Conservation (phyloP, 2,329 filamentous ascomycete genomes). For the Colletotrichum euphorbiae region DNA sequence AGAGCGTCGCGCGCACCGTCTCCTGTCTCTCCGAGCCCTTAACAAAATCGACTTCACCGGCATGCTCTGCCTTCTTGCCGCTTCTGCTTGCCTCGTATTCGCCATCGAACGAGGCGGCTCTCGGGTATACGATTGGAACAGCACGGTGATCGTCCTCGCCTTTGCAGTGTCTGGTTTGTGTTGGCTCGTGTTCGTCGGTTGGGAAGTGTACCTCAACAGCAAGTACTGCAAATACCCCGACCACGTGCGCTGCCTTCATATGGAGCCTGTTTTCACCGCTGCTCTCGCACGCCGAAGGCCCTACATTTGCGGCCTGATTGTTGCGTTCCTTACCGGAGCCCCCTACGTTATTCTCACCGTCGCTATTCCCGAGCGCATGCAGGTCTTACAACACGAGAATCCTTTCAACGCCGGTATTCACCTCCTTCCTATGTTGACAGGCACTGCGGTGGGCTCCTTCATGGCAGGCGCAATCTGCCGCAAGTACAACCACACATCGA, state of each 20-base stretch:
- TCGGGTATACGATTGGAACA: slow-evolving; percentile 63
- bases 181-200: slow-evolving; percentile 61
- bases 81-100: slow-evolving; percentile 66
- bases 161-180: slow-evolving; percentile 60
- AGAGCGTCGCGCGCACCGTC: slow-evolving; percentile 47
- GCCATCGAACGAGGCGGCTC: slow-evolving; percentile 68
- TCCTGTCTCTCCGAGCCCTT: slow-evolving; percentile 57
- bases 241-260: slow-evolving; percentile 41
- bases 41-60: slow-evolving; percentile 65
- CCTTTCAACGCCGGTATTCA: slow-evolving; percentile 67
- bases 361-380: slow-evolving; percentile 69
- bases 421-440: slow-evolving; percentile 68
- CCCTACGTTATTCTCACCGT: slow-evolving; percentile 69
- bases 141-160: slow-evolving; percentile 61
- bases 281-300: slow-evolving; percentile 60
- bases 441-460: slow-evolving; percentile 68
- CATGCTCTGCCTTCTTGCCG: slow-evolving; percentile 60
- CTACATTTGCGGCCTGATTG: slow-evolving; percentile 62
- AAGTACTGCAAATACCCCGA: slow-evolving; percentile 21
- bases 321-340: slow-evolving; percentile 68
- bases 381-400: slow-evolving; percentile 66
- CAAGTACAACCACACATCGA: slow-evolving; percentile 64
- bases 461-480: slow-evolving; percentile 65
- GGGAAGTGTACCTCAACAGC: slow-evolving; percentile 57
- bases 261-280: slow-evolving; percentile 68